Evolutionary conservation across 192 early-diverging fungal species (phyloP), one percentile per base, ranked within the genome.

Genomic region (Geranomyces variabilis): DNA sequence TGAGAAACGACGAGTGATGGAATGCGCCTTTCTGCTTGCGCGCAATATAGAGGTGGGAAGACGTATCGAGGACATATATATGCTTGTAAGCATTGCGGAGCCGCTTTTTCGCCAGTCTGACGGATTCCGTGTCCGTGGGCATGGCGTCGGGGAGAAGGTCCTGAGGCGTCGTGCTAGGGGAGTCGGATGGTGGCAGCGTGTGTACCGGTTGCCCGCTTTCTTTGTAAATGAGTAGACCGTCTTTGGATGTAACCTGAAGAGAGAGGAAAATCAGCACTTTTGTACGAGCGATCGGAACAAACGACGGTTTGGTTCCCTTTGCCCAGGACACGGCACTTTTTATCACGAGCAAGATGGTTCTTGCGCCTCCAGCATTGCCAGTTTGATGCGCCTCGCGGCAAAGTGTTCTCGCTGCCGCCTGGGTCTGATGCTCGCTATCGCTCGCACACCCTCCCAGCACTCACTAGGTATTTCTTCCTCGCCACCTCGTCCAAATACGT

Each of bases 1-100:
- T 62, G 4, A 62, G 31, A 41, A 62, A 62, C 12, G 60, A 62
- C n/a, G 60, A 62, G 31, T 62, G 60, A 31, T 62, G 60, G 60
- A 62, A 62, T 21, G 19, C 28, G 36, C 60, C 60, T 34, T 62
- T 62, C n/a, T 36, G 29, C 31, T 62, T 62, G 7, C 60, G 60
- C 0, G 60, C 60, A n/a, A 62, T 41, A 34, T 8, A 62, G 60
- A 62, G 60, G 10, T 62, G 29, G 30, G 30, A 30, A 3, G 29
- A 21, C 30, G 29, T 26, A n/a, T 26, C 24, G 30, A 62, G 29
- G 60, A 62, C 31, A 34, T 62, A 62, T n/a, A 62, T 62, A 34
- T 62, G 60, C 31, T 62, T 62, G 30, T 41, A 36, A 21, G 29
- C 36, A 34, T 62, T 62, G 30, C 60, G 60, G 29, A 62, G 29